phyloP scores from a whole-genome alignment of 331 rosid species.

The Spiraea crenata region DNA sequence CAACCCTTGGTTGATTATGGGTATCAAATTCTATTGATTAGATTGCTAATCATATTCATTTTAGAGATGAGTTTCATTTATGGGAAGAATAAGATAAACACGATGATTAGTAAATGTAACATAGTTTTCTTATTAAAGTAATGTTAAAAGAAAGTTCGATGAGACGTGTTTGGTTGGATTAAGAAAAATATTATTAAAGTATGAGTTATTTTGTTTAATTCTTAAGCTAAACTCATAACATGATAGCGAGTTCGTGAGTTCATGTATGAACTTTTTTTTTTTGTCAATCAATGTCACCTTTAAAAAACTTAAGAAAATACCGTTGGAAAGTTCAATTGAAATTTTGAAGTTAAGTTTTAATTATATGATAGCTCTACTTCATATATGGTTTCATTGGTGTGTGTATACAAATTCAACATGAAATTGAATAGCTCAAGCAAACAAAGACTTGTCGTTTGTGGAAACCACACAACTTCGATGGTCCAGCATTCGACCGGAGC shows the following conservation, averaged over 20 bases:
- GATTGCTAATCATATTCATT: neutral
- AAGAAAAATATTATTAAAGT: too few relatives aligned
- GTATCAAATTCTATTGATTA: neutral
- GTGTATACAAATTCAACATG: neutral
- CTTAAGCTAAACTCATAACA: too few relatives aligned
- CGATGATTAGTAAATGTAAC: too few relatives aligned
- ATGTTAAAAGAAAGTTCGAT: too few relatives aligned
- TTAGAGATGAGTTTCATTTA: neutral
- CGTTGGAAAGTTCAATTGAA: too few relatives aligned
- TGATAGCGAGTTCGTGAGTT: too few relatives aligned
- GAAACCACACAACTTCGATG: neutral
- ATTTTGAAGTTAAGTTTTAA: neutral
- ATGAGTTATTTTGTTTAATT: too few relatives aligned
- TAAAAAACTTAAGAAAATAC: too few relatives aligned
- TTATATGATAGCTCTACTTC: neutral
- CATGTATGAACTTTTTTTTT: too few relatives aligned
- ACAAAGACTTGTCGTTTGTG: neutral
- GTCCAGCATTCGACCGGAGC: neutral
- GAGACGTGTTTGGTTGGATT: too few relatives aligned
- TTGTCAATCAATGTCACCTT: too few relatives aligned
- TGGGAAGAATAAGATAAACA: neutral
- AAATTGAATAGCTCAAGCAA: neutral
- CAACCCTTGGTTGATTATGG: neutral
- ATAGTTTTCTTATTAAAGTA: too few relatives aligned
- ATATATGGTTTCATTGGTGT: neutral